Base-by-base conservation (phyloP, 805 yeast genomes). In the Diddensiella santjacobensis region DNA sequence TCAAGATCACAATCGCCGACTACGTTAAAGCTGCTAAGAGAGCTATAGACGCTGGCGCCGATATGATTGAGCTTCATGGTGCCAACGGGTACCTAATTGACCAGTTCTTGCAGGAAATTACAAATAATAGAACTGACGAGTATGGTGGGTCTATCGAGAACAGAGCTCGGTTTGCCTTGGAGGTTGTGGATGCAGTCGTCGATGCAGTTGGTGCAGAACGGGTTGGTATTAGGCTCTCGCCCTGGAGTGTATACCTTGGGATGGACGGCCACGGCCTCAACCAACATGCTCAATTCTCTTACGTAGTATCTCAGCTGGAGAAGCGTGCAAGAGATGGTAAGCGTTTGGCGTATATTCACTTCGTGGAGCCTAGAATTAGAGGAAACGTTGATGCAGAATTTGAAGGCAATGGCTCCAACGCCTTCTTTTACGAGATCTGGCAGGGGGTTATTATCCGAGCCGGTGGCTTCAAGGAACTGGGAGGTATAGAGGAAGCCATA, bases 91-190 rank as follows among this genome's bases (percentile, higher is more conserved):
- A 77, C 57, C 62, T 82, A 43, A 51, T 75, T 30, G 68, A 71
- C 57, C 70, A 73, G 56, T 80, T 83, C 55, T 56, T 77, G 45
- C 71, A 77, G 29, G 63, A 67, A 1, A 55, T 59, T 38, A 63
- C 75, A 23, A 81, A 83, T 63, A 61, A 67, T 49, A 72, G 88
- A 59, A 74, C 75, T 1, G 88, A 83, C 58, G 69, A 74, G 53
- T 83, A 80, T 54, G 87, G 87, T 40, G 86, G 86, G 3, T 66
- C 75, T 1, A 68, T 80, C 45, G 84, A 79, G 57, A 80, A 80
- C 63, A 72, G 87, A 53, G 68, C 69, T 6, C 65, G 80, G 40
- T 69, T 81, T 45, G 54, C 73, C 6, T 54, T 74, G 24, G 83
- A 81, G 54, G 58, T 75, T 17, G 61, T 78, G 19, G 75, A 72